Base-by-base conservation (phyloP, 2,329 filamentous ascomycete species). In the Didymella exigua region DNA sequence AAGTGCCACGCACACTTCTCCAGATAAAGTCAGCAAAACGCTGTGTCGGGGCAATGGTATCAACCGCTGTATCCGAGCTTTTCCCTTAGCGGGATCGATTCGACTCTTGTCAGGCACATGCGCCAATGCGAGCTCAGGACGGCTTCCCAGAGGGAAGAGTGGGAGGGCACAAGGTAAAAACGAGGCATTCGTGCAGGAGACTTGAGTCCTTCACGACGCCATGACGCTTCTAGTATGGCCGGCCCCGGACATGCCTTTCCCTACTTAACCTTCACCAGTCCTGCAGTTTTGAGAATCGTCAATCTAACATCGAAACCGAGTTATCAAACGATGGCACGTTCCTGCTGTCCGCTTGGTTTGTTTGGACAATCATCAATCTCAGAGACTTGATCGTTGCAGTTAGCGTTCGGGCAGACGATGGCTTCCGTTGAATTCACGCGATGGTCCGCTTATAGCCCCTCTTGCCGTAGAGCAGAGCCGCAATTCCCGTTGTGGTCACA, bases 231-330 rank as follows among this genome's bases (percentile, higher is more conserved):
- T 61, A 60, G 57, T 55, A 49, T 43, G 47, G 41, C 54, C 54
- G 60, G 56, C 36, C 37, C 57, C 43, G 41, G 23, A 46, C 49
- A 44, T 24, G 18, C 49, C 34, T 43, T 49, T 47, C 44, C 46
- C 60, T 67, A 67, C 58, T 66, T 67, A 66, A 67, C 23, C 52
- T 43, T 52, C 53, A 37, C 26, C 26, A 41, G n/a, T 49, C 54
- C 62, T 60, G 56, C 60, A 47, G n/a, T 38, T 44, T 51, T 37
- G 38, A 24, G 31, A 27, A 26, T 13, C 9, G 24, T 46, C 33
- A 34, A 34, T 11, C 37, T 38, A 43, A 10, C 24, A 23, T n/a
- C 24, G 13, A 31, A 26, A 4, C 26, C 21, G 6, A 21, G n/a
- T n/a, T 33, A 13, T 34, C 33, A 23, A 36, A 29, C 14, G 5